Base-by-base conservation (phyloP, 371 early-diverging fungal genomes). In the Lichtheimia hyalospora region DNA sequence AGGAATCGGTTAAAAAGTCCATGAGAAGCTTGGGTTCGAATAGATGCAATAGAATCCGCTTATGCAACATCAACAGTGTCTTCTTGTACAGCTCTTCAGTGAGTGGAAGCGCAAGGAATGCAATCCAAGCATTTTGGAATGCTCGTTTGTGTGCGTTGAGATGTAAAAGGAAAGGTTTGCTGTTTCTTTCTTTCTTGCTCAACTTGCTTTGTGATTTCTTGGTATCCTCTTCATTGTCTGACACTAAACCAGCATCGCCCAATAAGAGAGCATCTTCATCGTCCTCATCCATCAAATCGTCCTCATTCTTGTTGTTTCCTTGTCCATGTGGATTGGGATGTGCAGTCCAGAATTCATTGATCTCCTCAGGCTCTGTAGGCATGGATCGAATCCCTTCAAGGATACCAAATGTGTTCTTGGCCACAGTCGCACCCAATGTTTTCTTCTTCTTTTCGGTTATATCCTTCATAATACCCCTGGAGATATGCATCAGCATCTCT, bases 1-100 rank as follows among this genome's bases (percentile, higher is more conserved):
- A 96, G 10, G 93, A 81, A 52, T 89, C 91, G 10, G 90, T 91
- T 81, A 97, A 80, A 70, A 94, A 97, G 70, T 95, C 95, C 86
- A 94, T 92, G 62, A 97, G 75, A 57, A 84, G 59, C 34, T 80
- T 81, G 4, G 97, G 94, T 18, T 90, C 82, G 14, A 66, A 53
- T 86, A 97, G 73, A 61, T 90, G 82, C 39, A 96, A 96, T 49
- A 97, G 83, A 44, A 97, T 82, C 24, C 86, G 82, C 64, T 89
- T 87, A 75, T 96, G 94, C 68, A 96, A 69, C n/a, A 85, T 81
- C 54, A 91, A 66, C 28, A 97, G 80, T 0, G 90, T 79, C 73
- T 84, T 83, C 64, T 93, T 94, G 79, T 93, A 93, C 49, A 89
- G 81, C 4, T 81, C 87, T 8, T 79, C 67, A 3, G 85, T 77